Conservation (phyloP, 2,329 filamentous ascomycete genomes). For the Diplodia corticola region DNA sequence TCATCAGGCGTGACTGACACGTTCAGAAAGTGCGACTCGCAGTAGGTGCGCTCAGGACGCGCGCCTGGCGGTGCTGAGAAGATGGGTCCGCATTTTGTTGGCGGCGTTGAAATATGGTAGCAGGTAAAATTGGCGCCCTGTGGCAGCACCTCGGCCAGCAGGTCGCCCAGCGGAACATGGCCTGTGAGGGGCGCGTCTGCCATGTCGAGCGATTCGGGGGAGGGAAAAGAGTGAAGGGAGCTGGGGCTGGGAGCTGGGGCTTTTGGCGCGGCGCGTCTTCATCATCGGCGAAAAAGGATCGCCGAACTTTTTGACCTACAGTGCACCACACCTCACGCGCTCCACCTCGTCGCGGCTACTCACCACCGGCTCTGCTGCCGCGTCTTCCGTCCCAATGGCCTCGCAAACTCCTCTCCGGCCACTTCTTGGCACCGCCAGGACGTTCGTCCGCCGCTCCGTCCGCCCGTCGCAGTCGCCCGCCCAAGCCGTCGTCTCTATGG, state of each 20-base stretch:
- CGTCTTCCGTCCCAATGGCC: conserved; percentile 43
- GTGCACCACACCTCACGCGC: conserved; percentile 24
- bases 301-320: conserved; percentile 22
- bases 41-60: conserved; percentile 74
- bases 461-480: conserved; percentile 25
- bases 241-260: not conserved
- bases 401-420: conserved; percentile 47
- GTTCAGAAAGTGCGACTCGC: conserved; percentile 78
- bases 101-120: conserved; percentile 85
- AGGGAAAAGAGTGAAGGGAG: not conserved
- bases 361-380: conserved; percentile 21
- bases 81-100: conserved; percentile 71
- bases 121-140: conserved; percentile 63
- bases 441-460: conserved; percentile 30
- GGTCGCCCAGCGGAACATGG: conserved; percentile 33
- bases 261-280: not conserved
- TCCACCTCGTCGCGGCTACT: conserved; percentile 23
- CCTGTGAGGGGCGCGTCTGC: not conserved
- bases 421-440: conserved; percentile 29
- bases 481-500: conserved; percentile 28
- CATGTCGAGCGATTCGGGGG: not conserved
- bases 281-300: conserved; percentile 21
- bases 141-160: conserved; percentile 56
- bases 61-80: conserved; percentile 75
- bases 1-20: conserved; percentile 50